Percentiles rank a stretch among this genome's conserved stretches.
These are phyloP conservation scores for Suhomyces bolitotheri DNA, from an alignment of 1,139 yeast species.

Conservation along the genomic window DNA sequence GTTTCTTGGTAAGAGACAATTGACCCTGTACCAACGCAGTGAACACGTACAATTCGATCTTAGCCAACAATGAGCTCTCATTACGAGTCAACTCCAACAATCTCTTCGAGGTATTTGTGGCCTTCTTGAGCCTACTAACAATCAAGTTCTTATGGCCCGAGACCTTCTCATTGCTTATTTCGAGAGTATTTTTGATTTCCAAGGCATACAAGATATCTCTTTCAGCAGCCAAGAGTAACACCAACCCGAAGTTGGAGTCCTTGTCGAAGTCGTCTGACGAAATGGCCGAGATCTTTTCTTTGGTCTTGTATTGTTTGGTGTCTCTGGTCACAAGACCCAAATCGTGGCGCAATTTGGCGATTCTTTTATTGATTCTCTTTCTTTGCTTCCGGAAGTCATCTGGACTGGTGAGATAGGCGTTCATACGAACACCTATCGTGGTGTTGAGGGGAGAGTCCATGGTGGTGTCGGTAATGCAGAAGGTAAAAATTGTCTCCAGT, in stretches of 20 bases:
- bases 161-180: constrained; percentile 44
- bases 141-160: constrained; percentile 54
- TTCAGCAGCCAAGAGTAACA: constrained; percentile 61
- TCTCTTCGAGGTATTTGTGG: constrained; percentile 46
- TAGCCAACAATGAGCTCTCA: constrained; percentile 30
- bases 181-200: constrained; percentile 60
- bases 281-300: constrained; percentile 46
- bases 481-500: background rate
- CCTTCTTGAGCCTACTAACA: constrained; percentile 67
- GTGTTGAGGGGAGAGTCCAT: constrained; percentile 40
- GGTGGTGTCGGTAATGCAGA: constrained; percentile 2
- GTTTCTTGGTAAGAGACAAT: constrained; percentile 55
- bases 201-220: constrained; percentile 68
- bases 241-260: constrained; percentile 48
- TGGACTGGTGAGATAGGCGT: constrained; percentile 50
- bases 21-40: constrained; percentile 63
- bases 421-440: constrained; percentile 50
- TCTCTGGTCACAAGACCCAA: constrained; percentile 58
- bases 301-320: constrained; percentile 52
- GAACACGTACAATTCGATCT: constrained; percentile 62
- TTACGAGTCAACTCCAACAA: constrained; percentile 44
- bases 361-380: constrained; percentile 43
- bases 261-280: constrained; percentile 45
- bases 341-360: constrained; percentile 58
- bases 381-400: constrained; percentile 55